Percentiles rank a stretch among this genome's conserved stretches.
Evolutionary conservation across 768 basidiomycete genomes (phyloP).

Genomic region (Pisolithus albus): DNA sequence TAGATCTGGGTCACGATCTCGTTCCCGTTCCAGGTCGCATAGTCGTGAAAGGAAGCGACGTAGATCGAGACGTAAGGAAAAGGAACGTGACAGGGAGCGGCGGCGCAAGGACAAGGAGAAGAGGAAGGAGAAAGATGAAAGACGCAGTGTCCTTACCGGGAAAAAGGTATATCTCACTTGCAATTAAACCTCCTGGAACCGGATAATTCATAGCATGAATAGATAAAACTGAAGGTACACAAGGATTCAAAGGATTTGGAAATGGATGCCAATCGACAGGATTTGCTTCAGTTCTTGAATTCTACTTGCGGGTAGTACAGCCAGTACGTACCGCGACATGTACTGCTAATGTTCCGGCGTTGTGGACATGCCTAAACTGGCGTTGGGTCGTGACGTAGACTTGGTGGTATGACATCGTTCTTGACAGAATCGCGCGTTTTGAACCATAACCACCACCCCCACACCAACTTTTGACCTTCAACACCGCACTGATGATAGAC

Average conservation of each 20-base stretch:
- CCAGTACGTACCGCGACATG: not conserved
- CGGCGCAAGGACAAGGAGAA: conserved; percentile 30
- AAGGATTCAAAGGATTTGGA: conserved; percentile 51
- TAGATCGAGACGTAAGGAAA: conserved; percentile 17
- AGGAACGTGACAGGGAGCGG: conserved; percentile 31
- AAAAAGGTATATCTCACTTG: conserved; percentile 40
- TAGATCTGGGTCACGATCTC: conserved; percentile 18
- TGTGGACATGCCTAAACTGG: not conserved
- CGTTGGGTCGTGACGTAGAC: not conserved
- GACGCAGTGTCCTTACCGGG: conserved; percentile 52
- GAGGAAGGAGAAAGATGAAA: conserved; percentile 38
- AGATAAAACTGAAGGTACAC: conserved; percentile 62
- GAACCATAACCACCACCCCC: not conserved
- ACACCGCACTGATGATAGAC: conserved; percentile 9
- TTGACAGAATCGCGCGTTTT: not conserved
- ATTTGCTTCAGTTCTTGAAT: conserved; percentile 50
- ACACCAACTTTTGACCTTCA: not conserved
- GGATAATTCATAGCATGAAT: not conserved
- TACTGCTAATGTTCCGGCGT: not conserved
- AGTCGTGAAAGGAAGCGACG: conserved; percentile 21
- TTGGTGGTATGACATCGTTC: not conserved
- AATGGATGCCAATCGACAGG: conserved; percentile 48
- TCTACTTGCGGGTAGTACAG: conserved; percentile 33
- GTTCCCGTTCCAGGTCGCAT: conserved; percentile 22
- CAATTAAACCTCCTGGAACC: not conserved